These are phyloP conservation scores for Sedum album DNA, from an alignment of 164 flowering plant genomes.

Conservation along the genomic window DNA sequence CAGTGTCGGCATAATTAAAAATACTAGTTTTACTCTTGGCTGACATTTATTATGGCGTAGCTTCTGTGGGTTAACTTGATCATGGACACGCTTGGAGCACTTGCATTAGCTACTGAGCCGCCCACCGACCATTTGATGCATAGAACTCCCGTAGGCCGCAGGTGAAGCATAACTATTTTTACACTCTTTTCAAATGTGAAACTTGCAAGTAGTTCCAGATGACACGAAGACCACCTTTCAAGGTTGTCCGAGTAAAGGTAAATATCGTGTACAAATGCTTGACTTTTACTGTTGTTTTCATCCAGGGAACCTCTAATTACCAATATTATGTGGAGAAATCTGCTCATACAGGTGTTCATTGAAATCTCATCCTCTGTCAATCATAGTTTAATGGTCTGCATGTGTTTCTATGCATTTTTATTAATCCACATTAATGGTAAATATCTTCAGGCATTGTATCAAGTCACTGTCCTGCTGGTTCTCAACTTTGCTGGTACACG, in stretches of 20 bases:
- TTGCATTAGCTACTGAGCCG: constrained; percentile 56
- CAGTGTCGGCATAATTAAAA: background rate
- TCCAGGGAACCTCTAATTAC: constrained; percentile 38
- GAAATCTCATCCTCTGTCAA: no score
- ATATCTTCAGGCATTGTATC: constrained; percentile 45
- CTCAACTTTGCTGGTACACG: constrained; percentile 37
- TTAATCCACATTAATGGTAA: background rate
- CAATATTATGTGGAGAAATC: constrained; percentile 64
- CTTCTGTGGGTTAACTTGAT: constrained; percentile 69
- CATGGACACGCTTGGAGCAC: constrained; percentile 60
- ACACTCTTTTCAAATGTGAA: background rate
- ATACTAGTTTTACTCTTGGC: background rate
- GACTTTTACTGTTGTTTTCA: background rate
- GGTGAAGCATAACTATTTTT: background rate
- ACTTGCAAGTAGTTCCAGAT: background rate
- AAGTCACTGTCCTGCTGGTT: constrained; percentile 46
- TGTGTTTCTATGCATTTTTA: background rate
- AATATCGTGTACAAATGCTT: background rate
- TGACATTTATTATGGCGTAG: constrained; percentile 6
- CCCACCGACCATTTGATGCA: constrained; percentile 51
- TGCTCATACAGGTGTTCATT: constrained; percentile 37
- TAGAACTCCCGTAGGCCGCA: constrained; percentile 41
- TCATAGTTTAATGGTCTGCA: no score
- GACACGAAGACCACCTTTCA: no score
- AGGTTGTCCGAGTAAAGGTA: background rate